Conservation (phyloP, 352 stramenopile species). For the Globisporangium nodosum region DNA sequence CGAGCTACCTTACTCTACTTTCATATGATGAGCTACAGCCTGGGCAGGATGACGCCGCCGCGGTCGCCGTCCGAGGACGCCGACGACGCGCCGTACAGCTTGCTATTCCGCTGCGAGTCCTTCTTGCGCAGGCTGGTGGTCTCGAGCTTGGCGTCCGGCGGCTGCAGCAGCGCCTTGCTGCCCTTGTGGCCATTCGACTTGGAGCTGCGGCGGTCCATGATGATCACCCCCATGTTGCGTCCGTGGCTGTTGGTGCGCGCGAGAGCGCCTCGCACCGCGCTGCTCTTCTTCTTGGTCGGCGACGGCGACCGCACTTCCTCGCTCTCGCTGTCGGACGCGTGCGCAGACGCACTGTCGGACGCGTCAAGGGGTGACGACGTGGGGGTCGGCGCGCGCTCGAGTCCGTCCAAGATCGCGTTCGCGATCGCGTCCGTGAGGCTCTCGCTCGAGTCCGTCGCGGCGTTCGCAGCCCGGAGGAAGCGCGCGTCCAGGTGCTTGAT, state of each 20-base stretch:
- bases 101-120: slow-evolving; percentile 41
- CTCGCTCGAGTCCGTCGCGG: slow-evolving; percentile 13
- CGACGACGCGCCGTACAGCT: slow-evolving; percentile 14
- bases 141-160: slow-evolving; percentile 6
- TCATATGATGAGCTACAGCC: slow-evolving; percentile 21
- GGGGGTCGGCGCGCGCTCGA: slow-evolving; percentile 10
- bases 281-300: slow-evolving; percentile 55
- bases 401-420: slow-evolving; percentile 29
- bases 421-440: slow-evolving; percentile 34
- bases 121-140: slow-evolving; percentile 23
- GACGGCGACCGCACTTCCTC: slow-evolving; percentile 36
- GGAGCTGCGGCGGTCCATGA: slow-evolving; percentile 35
- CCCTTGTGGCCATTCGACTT: slow-evolving; percentile 28
- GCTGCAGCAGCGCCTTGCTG: slow-evolving; percentile 8
- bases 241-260: slow-evolving; percentile 31
- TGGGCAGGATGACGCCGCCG: slow-evolving; percentile 41
- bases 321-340: slow-evolving; percentile 23
- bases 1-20: neutral
- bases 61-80: slow-evolving; percentile 16
- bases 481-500: slow-evolving; percentile 52
- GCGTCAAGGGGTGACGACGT: slow-evolving; percentile 9
- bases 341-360: slow-evolving; percentile 12
- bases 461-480: slow-evolving; percentile 24
- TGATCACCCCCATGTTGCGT: slow-evolving; percentile 19
- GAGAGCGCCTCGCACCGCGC: slow-evolving; percentile 21